Evolutionary conservation across 306 rosid species (phyloP).

Genomic region (Hippophae rhamnoides): DNA sequence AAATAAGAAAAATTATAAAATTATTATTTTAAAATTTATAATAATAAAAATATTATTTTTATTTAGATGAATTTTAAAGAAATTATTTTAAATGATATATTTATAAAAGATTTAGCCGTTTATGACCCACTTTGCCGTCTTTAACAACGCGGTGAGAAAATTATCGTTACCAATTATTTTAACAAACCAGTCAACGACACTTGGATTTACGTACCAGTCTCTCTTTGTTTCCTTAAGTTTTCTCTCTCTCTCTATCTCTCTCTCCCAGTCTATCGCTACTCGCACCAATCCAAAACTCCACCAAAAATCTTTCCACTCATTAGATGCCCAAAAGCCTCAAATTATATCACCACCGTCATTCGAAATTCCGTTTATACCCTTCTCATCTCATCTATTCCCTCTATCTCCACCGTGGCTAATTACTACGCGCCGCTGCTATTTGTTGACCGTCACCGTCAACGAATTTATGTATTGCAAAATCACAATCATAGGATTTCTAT

Average conservation of each 20-base stretch:
- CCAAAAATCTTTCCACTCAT: conserved; percentile 3
- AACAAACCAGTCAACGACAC: conserved; percentile 16
- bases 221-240: neutral
- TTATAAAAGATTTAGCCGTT: too few relatives aligned
- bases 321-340: conserved; percentile 16
- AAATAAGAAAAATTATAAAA: too few relatives aligned
- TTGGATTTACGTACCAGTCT: conserved; percentile 9
- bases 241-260: conserved; percentile 5
- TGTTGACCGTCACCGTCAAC: neutral
- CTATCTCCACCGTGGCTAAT: neutral
- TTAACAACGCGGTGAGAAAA: too few relatives aligned
- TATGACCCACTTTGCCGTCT: too few relatives aligned
- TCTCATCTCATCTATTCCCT: conserved; percentile 11
- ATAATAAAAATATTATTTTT: too few relatives aligned
- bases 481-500: conserved; percentile 38
- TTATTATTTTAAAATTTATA: too few relatives aligned
- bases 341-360: neutral
- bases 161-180: too few relatives aligned
- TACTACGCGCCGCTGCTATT: neutral
- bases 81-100: too few relatives aligned
- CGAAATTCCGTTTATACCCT: conserved; percentile 15
- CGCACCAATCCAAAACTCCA: neutral
- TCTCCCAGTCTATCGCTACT: neutral
- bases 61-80: too few relatives aligned
- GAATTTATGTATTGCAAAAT: conserved; percentile 35